These are phyloP conservation scores for Aspergillus quadrilineatus DNA, from an alignment of 2,329 filamentous ascomycete species.

Conservation along the genomic window DNA sequence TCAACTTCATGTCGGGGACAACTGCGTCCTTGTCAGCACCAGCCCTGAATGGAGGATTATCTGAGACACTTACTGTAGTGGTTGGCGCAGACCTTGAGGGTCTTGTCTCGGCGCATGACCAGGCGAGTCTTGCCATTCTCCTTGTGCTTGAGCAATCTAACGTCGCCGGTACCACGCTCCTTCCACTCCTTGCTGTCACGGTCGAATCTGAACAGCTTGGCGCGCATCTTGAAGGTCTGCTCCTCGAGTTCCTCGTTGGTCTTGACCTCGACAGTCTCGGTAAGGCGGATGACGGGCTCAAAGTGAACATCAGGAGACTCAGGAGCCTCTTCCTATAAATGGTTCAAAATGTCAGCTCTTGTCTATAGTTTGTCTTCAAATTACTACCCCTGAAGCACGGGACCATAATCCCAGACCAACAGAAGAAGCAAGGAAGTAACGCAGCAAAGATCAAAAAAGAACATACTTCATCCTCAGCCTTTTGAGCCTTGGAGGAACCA, in stretches of 20 bases:
- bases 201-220: conserved; percentile 99
- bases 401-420: not conserved
- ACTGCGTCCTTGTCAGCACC: conserved; percentile 55
- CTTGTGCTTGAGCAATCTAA: conserved; percentile 96
- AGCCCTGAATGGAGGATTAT: not conserved
- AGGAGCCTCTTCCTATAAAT: conserved; percentile 65
- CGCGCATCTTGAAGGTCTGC: conserved; percentile 98
- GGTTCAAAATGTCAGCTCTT: conserved; percentile 8
- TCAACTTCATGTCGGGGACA: conserved; percentile 97
- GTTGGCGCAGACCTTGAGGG: conserved; percentile 99
- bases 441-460: not conserved
- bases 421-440: not conserved
- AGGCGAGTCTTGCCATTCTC: conserved; percentile 96
- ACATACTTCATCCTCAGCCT: conserved; percentile 58
- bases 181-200: conserved; percentile 94
- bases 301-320: conserved; percentile 95
- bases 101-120: conserved; percentile 99
- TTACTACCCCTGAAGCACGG: not conserved
- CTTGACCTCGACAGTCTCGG: conserved; percentile 94
- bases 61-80: conserved; percentile 77
- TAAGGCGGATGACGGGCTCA: conserved; percentile 92
- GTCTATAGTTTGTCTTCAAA: not conserved
- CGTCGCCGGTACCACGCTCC: conserved; percentile 96
- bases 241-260: conserved; percentile 98
- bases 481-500: conserved; percentile 80